Conservation (phyloP, 495 filamentous ascomycete species). For the Penicillium bialowiezense region DNA sequence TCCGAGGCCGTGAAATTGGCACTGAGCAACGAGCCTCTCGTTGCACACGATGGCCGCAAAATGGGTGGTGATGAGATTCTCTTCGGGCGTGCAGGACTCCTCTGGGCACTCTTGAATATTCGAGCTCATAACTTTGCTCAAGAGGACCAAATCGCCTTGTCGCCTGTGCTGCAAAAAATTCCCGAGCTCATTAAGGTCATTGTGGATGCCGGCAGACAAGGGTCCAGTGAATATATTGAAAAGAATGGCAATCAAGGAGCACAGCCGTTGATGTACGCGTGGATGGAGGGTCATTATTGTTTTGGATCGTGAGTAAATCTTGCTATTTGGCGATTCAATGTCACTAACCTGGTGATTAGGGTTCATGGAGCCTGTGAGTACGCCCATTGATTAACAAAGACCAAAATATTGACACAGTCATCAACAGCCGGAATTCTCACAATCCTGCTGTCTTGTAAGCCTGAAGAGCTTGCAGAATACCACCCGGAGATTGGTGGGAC, state of each 20-base stretch:
- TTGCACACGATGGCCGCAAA: conserved; percentile 25
- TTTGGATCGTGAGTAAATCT: conserved; percentile 38
- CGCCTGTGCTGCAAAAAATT: conserved; percentile 23
- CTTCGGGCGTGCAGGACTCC: conserved; percentile 42
- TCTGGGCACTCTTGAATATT: conserved; percentile 42
- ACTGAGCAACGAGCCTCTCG: conserved; percentile 30
- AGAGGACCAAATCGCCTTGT: conserved; percentile 13
- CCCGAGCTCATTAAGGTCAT: conserved; percentile 33
- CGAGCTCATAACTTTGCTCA: conserved; percentile 21
- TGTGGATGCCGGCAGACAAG: conserved; percentile 33
- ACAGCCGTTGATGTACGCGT: conserved; percentile 47
- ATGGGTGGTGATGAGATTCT: conserved; percentile 44
- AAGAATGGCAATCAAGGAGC: conserved; percentile 31
- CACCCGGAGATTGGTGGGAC: conserved; percentile 36
- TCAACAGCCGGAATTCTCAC: conserved; percentile 39
- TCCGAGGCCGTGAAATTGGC: conserved; percentile 28
- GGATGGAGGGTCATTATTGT: conserved; percentile 39
- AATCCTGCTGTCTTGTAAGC: conserved; percentile 36
- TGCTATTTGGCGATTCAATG: background rate
- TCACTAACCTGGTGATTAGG: conserved; percentile 15
- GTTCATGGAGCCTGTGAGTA: conserved; percentile 34
- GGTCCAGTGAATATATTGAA: conserved; percentile 26
- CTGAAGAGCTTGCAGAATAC: conserved; percentile 28
- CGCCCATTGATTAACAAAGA: background rate
- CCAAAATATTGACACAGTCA: background rate